Evolutionary conservation across 2,329 filamentous ascomycete species (phyloP), one percentile per base, ranked within the genome.

Genomic region (Neocatenulostroma microsporum): DNA sequence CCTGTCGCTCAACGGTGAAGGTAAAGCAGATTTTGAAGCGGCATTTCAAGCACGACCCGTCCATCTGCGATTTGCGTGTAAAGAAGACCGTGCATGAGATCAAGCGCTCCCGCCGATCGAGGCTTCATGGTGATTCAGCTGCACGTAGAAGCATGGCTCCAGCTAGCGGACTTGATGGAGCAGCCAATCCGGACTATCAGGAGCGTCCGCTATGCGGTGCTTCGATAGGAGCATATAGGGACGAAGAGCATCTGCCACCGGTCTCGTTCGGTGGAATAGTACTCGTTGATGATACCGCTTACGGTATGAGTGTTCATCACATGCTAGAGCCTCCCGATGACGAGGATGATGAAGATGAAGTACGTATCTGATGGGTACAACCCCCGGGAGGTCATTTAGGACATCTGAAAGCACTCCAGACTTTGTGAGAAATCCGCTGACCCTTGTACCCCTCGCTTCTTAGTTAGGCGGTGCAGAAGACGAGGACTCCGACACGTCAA

Each of bases 231-330:
- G 88, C 88, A 1, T 95, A 85, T 69, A 79, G 84, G 34, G 82
- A 84, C 39, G 78, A 87, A 47, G 79, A 84, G 29, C 89, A 95
- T 55, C 68, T 95, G 3, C 87, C 88, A 5, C 86, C 89, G 2
- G 89, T 94, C 3, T 93, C 86, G 21, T 87, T 94, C 48, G 89
- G 89, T 10, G 89, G 89, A 7, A 72, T 94, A 3, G 78, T 96
- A 26, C 66, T 91, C 21, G 78, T 96, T 2, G 87, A 96, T 54
- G 78, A 83, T 37, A 79, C 82, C 57, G 77, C 84, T 0, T 91
- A 87, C 53, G 89, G 89, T 10, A 91, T 96, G 84, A 95, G 86
- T 15, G 89, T 96, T 0, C 89, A 96, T 55, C 89, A 96, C 60
- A 89, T 96, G 78, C 75, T 96, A 2, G 89, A 95, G 51, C 63